Percentiles rank a stretch among this genome's conserved stretches.
Evolutionary conservation across 495 filamentous ascomycete genomes (phyloP).

Genomic region (Emericellopsis terricola): DNA sequence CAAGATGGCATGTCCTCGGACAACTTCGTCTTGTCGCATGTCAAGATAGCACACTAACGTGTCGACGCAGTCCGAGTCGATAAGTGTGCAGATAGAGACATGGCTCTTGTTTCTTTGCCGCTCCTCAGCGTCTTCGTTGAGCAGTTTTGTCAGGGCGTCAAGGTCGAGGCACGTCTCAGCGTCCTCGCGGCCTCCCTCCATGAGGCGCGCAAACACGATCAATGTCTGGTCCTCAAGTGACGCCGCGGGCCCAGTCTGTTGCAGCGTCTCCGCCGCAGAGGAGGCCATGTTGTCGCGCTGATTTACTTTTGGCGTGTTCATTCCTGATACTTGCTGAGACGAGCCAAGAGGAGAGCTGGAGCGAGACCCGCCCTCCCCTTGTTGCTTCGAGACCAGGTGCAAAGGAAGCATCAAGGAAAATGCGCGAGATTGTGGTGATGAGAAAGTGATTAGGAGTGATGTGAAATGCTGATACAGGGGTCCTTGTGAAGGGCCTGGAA

Average conservation of each 20-base stretch:
- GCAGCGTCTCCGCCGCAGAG: slow-evolving; percentile 1
- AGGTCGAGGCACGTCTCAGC: slow-evolving; percentile 31
- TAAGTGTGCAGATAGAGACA: slow-evolving; percentile 36
- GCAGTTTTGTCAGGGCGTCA: slow-evolving; percentile 27
- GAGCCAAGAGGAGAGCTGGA: neutral
- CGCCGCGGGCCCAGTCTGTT: neutral
- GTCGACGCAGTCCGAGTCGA: slow-evolving; percentile 65
- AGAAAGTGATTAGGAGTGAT: too few species aligned
- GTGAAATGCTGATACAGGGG: too few species aligned
- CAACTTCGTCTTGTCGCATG: slow-evolving; percentile 44
- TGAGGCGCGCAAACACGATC: slow-evolving; percentile 31
- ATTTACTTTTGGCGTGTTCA: neutral
- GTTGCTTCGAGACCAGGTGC: neutral
- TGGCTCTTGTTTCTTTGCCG: slow-evolving; percentile 14
- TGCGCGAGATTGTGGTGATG: neutral
- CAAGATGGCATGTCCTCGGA: slow-evolving; percentile 58
- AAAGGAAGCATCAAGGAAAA: neutral
- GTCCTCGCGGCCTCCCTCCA: slow-evolving; percentile 38
- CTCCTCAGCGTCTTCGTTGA: slow-evolving; percentile 23
- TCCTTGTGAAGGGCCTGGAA: too few species aligned
- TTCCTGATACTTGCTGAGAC: neutral
- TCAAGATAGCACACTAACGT: slow-evolving; percentile 65
- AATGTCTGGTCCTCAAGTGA: slow-evolving; percentile 24
- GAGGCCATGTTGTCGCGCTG: too few species aligned
- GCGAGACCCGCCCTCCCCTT: neutral